Evolutionary conservation across 1,139 yeast genomes (phyloP), one percentile per base, ranked within the genome.

Genomic region (Lodderomyces jiufengensis): DNA sequence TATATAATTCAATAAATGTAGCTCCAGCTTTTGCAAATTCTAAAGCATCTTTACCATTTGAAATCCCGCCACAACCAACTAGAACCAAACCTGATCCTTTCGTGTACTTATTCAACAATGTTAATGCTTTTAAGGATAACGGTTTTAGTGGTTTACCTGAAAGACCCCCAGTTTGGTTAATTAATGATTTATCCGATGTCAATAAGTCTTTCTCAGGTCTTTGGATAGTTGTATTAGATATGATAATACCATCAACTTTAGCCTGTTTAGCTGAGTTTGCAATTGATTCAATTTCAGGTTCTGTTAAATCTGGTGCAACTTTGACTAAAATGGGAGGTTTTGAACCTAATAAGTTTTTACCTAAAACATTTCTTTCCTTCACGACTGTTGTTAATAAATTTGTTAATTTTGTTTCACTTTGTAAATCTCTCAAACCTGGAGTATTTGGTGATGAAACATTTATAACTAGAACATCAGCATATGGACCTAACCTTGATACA

Each of bases 391-490:
- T 63, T 48, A 90, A 69, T 48, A 90, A 66, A 28, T 70, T 69
- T 8, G 87, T 76, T 41, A 90, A 71, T 55, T 83, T 84, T 43
- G 70, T 72, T 50, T 86, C 95, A 42, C 67, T 76, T 63, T 90
- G 98, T 46, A 90, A 72, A 48, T 81, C 87, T 52, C 97, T 77
- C 46, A 90, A 71, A 2, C 97, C 97, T 2, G 97, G 97, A 1
- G 97, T 92, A 56, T 90, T 90, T 42, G 98, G 98, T 33, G 95
- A 84, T 0, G 96, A 87, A n/a, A 90, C 96, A 52, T 90, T 90
- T 45, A 90, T 75, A 27, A 90, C 92, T 41, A 90, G 66, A 5
- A 86, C 90, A 61, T 92, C 97, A 4, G 97, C 96, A 51, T 73
- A 80, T 10, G 81, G 78, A 8, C 95, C 95, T 48, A 90, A 76